These are phyloP conservation scores for Umbelopsis vinacea DNA, from an alignment of 192 early-diverging fungal species.

Conservation along the genomic window DNA sequence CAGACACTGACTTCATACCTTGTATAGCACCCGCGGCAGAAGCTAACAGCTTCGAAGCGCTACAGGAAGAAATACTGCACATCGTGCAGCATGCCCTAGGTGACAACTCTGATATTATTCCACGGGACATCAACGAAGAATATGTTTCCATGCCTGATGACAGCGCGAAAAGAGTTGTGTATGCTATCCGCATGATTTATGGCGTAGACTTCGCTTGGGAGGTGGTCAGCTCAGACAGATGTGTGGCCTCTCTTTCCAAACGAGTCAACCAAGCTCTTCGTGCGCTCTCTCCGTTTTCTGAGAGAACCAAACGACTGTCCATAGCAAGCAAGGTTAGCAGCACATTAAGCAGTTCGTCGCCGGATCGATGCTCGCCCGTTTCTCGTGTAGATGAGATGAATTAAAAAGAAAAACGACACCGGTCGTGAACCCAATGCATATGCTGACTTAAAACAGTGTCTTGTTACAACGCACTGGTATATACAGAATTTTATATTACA, in stretches of 20 bases:
- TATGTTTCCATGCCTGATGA: conserved; percentile 61
- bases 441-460: too few species aligned
- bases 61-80: conserved; percentile 44
- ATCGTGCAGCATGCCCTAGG: conserved; percentile 53
- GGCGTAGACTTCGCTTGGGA: conserved; percentile 90
- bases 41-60: conserved; percentile 35
- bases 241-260: conserved; percentile 46
- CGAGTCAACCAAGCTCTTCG: conserved; percentile 14
- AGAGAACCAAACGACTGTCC: conserved; percentile 2
- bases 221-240: conserved; percentile 58
- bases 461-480: neutral
- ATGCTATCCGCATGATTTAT: conserved; percentile 81
- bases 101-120: conserved; percentile 49
- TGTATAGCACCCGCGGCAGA: conserved; percentile 23
- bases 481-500: neutral
- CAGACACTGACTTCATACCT: neutral
- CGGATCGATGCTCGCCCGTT: conserved; percentile 22
- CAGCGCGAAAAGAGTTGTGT: conserved; percentile 74
- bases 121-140: conserved; percentile 49
- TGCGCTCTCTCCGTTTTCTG: neutral
- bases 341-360: conserved; percentile 17
- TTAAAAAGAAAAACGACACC: neutral
- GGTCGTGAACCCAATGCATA: too few species aligned
- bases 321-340: conserved; percentile 21
- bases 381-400: conserved; percentile 20